phyloP scores from a whole-genome alignment of 2,329 filamentous ascomycete genomes.

The Phialophora macrospora region DNA sequence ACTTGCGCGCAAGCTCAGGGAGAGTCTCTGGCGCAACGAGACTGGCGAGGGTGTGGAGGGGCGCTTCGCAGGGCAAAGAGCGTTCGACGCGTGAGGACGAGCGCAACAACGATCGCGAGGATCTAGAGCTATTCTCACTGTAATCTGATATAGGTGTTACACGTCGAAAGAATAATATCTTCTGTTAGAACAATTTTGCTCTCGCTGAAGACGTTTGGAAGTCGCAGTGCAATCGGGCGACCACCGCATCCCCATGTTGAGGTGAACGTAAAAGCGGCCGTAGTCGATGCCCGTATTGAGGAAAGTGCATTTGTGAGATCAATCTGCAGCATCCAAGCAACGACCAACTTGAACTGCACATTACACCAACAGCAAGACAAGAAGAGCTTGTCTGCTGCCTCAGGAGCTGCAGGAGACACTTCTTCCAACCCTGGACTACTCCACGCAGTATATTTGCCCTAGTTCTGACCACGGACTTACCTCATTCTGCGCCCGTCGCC shows the following conservation, averaged over 20 bases:
- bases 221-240: conserved; percentile 6
- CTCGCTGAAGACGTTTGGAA: conserved; percentile 11
- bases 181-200: conserved; percentile 7
- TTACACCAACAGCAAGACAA: neutral
- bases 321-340: neutral
- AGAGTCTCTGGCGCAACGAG: conserved; percentile 11
- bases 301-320: conserved; percentile 4
- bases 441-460: neutral
- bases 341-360: neutral
- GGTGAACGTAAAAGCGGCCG: conserved; percentile 9
- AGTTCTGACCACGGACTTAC: neutral
- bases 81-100: conserved; percentile 32
- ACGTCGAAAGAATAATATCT: conserved; percentile 25
- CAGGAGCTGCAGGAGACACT: neutral
- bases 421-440: neutral
- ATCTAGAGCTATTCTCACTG: neutral
- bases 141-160: conserved; percentile 18
- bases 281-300: neutral
- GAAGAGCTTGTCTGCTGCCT: neutral
- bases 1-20: neutral
- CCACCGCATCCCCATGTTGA: conserved; percentile 1
- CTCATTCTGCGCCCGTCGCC: neutral
- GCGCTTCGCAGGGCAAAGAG: conserved; percentile 7
- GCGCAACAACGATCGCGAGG: conserved; percentile 19
- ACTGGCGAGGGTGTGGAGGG: conserved; percentile 9